phyloP scores from a whole-genome alignment of 2,329 filamentous ascomycete genomes.

The Stachybotrys elegans region DNA sequence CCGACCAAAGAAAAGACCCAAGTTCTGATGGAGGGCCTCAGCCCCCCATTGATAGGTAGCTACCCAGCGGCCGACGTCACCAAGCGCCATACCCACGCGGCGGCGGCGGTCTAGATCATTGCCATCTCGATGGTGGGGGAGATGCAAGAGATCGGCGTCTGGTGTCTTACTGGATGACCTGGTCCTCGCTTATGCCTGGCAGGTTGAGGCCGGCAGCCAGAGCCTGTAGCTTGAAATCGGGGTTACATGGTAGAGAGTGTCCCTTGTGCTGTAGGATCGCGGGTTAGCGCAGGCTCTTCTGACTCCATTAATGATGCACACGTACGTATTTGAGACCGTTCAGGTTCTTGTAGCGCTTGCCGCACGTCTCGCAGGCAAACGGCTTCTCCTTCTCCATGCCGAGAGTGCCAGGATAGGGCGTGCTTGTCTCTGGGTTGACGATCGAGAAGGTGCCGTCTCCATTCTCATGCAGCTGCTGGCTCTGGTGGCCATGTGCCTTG shows the following conservation, averaged over 20 bases:
- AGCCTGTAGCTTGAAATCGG: conserved; percentile 56
- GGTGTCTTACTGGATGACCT: conserved; percentile 30
- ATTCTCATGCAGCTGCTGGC: conserved; percentile 94
- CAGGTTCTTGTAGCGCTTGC: conserved; percentile 98
- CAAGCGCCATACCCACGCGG: too few relatives aligned
- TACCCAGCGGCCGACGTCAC: too few relatives aligned
- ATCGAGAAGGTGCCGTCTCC: conserved; percentile 97
- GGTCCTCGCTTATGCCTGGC: conserved; percentile 41
- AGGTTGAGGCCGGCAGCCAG: conserved; percentile 38
- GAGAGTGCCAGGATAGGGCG: conserved; percentile 89
- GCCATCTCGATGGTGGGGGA: too few relatives aligned
- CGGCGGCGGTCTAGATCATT: too few relatives aligned
- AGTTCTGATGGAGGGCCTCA: too few relatives aligned
- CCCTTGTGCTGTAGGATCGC: conserved; percentile 72
- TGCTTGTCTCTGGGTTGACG: conserved; percentile 90
- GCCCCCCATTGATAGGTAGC: too few relatives aligned
- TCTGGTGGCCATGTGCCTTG: conserved; percentile 87
- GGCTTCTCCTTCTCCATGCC: conserved; percentile 99
- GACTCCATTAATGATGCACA: too few relatives aligned
- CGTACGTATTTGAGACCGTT: conserved; percentile 94
- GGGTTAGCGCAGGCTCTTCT: too few relatives aligned
- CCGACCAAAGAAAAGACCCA: too few relatives aligned
- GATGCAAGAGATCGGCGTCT: too few relatives aligned
- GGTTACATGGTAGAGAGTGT: conserved; percentile 85
- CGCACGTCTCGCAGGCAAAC: conserved; percentile 93